Percentiles rank a stretch among this genome's conserved stretches.
phyloP scores from a whole-genome alignment of 768 basidiomycete species.

The Hericium alpestre region DNA sequence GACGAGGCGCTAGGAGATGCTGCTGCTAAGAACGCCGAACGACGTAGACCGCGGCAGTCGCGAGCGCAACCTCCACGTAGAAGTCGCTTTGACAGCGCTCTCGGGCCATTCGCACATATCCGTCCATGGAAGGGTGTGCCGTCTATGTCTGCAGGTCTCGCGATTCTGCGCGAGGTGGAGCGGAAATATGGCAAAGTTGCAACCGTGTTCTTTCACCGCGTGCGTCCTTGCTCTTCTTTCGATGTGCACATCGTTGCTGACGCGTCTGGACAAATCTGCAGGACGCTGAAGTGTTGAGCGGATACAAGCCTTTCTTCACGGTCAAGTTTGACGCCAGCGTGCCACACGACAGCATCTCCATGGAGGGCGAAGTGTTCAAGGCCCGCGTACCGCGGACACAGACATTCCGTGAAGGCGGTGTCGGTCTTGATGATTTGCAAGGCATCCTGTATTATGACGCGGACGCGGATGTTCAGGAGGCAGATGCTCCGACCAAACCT shows the following conservation, averaged over 20 bases:
- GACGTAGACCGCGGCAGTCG: no score
- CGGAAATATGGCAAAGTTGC: conserved; percentile 6
- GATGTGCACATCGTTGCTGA: not conserved
- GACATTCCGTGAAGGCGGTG: conserved; percentile 2
- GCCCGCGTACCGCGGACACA: not conserved
- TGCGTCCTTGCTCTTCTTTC: not conserved
- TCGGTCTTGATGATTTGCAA: conserved; percentile 9
- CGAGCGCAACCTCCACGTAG: no score
- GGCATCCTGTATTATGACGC: no score
- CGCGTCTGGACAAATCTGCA: not conserved
- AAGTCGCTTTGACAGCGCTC: no score
- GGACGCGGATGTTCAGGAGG: not conserved
- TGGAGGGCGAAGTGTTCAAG: not conserved
- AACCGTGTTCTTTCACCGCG: conserved; percentile 7
- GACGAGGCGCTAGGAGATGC: no score
- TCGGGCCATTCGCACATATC: no score
- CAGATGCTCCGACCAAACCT: no score
- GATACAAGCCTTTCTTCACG: conserved; percentile 4
- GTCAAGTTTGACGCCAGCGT: conserved; percentile 7
- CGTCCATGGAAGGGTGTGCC: no score
- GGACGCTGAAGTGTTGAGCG: not conserved
- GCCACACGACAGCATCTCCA: not conserved
- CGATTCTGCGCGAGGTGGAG: conserved; percentile 7
- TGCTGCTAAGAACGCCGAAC: no score
- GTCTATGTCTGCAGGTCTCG: conserved; percentile 4